These are phyloP conservation scores for Trichoderma harzianum DNA, from an alignment of 2,329 filamentous ascomycete species.

Conservation along the genomic window DNA sequence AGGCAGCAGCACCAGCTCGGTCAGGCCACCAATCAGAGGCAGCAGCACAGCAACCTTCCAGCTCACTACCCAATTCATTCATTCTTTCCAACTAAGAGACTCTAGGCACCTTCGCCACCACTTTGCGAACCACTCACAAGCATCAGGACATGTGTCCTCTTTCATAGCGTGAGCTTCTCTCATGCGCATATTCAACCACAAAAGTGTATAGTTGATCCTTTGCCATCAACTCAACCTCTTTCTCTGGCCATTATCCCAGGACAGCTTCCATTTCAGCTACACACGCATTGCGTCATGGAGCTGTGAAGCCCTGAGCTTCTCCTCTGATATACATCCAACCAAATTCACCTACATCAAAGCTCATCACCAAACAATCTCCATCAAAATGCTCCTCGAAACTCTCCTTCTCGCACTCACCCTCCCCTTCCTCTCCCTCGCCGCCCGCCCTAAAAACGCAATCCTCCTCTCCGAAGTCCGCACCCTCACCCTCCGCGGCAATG, in stretches of 20 bases:
- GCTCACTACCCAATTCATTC: neutral
- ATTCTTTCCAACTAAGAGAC: neutral
- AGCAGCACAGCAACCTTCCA: neutral
- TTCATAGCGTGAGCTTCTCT: neutral
- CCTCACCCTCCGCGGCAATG: conserved; percentile 69
- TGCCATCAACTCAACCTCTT: too few species aligned
- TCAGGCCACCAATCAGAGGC: neutral
- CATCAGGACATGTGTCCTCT: conserved; percentile 28
- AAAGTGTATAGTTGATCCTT: neutral
- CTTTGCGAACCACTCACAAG: neutral
- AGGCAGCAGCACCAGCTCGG: neutral
- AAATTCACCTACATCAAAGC: neutral
- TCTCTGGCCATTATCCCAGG: neutral
- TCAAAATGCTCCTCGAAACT: conserved; percentile 29
- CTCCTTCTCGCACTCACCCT: conserved; percentile 26
- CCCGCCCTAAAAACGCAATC: conserved; percentile 46
- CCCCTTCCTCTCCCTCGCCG: conserved; percentile 26
- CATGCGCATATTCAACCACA: neutral
- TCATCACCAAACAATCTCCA: neutral
- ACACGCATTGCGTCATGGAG: neutral
- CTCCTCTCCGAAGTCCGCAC: conserved; percentile 64
- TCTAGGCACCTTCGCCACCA: conserved; percentile 12
- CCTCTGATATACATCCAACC: neutral
- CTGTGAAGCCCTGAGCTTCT: neutral
- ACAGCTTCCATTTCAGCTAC: neutral